Evolutionary conservation across 2,329 filamentous ascomycete genomes (phyloP).

Genomic region (Ascochyta fabae): DNA sequence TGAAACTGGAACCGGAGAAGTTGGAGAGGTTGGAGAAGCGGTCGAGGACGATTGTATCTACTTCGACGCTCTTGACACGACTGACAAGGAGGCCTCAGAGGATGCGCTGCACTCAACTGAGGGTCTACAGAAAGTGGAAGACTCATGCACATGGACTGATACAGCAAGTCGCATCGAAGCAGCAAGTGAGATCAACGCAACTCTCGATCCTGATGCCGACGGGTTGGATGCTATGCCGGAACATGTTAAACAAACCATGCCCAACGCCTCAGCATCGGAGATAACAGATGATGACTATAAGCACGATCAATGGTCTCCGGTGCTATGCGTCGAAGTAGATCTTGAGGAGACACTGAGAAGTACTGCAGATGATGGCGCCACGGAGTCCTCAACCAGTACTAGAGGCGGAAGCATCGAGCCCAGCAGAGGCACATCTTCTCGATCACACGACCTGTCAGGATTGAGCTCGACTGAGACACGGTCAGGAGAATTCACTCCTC

Average conservation of each 20-base stretch:
- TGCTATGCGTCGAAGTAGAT: neutral
- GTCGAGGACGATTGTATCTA: constrained; percentile 2
- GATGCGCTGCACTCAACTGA: neutral
- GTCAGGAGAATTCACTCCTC: neutral
- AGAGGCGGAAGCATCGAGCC: neutral
- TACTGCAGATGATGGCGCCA: neutral
- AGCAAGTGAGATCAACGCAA: neutral
- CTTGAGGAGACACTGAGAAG: neutral
- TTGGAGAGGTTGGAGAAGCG: neutral
- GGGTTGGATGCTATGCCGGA: neutral
- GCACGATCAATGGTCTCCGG: neutral
- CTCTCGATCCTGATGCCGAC: neutral
- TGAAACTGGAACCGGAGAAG: too few relatives aligned
- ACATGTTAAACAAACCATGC: neutral
- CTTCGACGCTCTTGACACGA: neutral
- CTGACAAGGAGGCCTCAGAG: neutral
- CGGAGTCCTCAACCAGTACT: neutral
- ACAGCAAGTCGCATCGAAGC: neutral
- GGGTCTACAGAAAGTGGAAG: neutral
- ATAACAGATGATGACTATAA: neutral
- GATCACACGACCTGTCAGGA: neutral
- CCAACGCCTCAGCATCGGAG: neutral
- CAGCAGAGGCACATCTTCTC: neutral
- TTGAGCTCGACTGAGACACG: neutral
- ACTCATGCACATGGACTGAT: neutral